Evolutionary conservation across 2,329 filamentous ascomycete species (phyloP).

Genomic region (Penicillium sp.): DNA sequence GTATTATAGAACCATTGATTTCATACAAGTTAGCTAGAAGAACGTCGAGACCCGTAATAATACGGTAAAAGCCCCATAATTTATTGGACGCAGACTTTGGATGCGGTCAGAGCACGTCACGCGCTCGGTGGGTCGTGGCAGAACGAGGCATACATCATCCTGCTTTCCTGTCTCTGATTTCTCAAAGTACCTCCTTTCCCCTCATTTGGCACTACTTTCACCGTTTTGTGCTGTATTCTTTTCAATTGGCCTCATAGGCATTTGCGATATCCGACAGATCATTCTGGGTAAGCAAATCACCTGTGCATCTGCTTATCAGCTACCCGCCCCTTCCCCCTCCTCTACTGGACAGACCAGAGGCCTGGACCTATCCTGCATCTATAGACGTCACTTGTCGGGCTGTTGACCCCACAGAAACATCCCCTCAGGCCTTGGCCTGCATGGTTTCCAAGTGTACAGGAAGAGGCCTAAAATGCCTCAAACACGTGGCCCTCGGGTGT

Average conservation of each 20-base stretch:
- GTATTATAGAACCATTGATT: no score
- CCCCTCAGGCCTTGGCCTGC: not conserved
- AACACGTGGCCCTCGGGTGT: slow-evolving; percentile 10
- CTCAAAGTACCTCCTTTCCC: slow-evolving; percentile 10
- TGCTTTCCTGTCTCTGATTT: slow-evolving; percentile 13
- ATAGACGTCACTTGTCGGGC: slow-evolving; percentile 11
- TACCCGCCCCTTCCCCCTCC: slow-evolving; percentile 1
- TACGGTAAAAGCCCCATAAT: slow-evolving; percentile 21
- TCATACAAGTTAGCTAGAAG: not conserved
- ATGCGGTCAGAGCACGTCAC: slow-evolving; percentile 38
- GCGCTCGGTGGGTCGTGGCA: slow-evolving; percentile 36
- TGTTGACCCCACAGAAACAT: not conserved
- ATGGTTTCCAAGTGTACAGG: not conserved
- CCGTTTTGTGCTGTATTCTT: not conserved
- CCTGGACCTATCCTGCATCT: slow-evolving; percentile 9
- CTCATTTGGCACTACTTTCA: not conserved
- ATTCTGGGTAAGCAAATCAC: slow-evolving; percentile 25
- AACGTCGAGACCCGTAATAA: slow-evolving; percentile 12
- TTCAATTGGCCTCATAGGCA: slow-evolving; percentile 12
- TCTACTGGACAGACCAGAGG: not conserved
- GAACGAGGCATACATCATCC: slow-evolving; percentile 38
- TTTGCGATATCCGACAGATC: not conserved
- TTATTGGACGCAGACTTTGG: slow-evolving; percentile 1
- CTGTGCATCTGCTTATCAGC: slow-evolving; percentile 16
- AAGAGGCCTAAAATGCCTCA: slow-evolving; percentile 7